Conservation (phyloP, 2,329 filamentous ascomycete species). For the Fusarium musae region DNA sequence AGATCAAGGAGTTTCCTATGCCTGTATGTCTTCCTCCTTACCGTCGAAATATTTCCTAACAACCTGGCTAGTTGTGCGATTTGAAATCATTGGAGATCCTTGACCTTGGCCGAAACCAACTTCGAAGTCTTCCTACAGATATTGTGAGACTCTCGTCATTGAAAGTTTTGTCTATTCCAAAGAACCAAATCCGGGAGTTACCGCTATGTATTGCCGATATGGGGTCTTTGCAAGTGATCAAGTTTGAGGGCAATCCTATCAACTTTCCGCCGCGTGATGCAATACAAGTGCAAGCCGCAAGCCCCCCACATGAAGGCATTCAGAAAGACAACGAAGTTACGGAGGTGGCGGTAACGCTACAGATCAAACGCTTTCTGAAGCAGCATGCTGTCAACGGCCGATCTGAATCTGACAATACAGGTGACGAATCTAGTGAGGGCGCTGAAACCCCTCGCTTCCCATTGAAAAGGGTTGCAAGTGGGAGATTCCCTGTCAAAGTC, state of each 20-base stretch:
- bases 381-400: conserved; percentile 63
- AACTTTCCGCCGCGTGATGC: conserved; percentile 80
- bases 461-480: conserved; percentile 70
- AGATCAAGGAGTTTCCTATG: conserved; percentile 71
- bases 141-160: conserved; percentile 84
- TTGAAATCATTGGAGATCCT: conserved; percentile 90
- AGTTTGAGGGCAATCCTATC: conserved; percentile 89
- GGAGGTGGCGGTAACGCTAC: conserved; percentile 68
- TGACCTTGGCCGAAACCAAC: conserved; percentile 89
- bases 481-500: conserved; percentile 76
- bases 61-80: conserved; percentile 75
- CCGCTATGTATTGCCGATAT: conserved; percentile 89
- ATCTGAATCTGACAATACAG: conserved; percentile 65
- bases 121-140: conserved; percentile 79
- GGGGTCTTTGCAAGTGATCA: conserved; percentile 87
- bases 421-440: conserved; percentile 75
- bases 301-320: conserved; percentile 65
- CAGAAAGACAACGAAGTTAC: conserved; percentile 70
- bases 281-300: conserved; percentile 67
- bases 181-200: conserved; percentile 86
- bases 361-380: conserved; percentile 70
- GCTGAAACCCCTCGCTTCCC: conserved; percentile 82
- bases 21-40: conserved; percentile 54
- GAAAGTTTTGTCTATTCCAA: conserved; percentile 88
- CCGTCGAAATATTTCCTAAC: conserved; percentile 37